Evolutionary conservation across 371 early-diverging fungal genomes (phyloP), one percentile per base, ranked within the genome.

Genomic region (Rhizopus delemar): DNA sequence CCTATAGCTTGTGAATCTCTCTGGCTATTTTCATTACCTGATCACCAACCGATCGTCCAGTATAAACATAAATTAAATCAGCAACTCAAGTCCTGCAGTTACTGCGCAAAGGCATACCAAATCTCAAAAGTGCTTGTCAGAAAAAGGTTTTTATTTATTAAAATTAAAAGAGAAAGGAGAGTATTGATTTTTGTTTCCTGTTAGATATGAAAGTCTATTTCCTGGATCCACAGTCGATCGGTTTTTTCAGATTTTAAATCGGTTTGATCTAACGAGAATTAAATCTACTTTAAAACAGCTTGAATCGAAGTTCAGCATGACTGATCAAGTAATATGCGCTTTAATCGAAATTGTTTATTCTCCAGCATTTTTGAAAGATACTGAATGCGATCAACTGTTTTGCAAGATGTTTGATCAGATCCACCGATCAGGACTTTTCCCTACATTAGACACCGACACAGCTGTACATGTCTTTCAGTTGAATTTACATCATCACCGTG

Each of bases 11-110:
- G 60, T 28, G 80, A 80, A 56, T 75, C 77, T 0, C 53, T 80
- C 3, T 76, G 77, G 77, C 41, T 80, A 3, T 80, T 80, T 38
- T 80, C 80, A 16, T 53, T 77, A 9, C 77, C 80, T 22, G 73
- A 69, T 36, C 73, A 77, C 46, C 72, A 71, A 2, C 66, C 70
- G 16, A 73, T 80, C 12, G 48, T 55, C n/a, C 54, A 74, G 31
- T 80, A 75, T 50, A 80, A 80, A 50, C 49, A 66, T 12, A 70
- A 67, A 48, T 64, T 80, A 3, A 57, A 70, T 43, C 34, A 45
- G 1, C 71, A 75, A 45, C 54, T 80, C 9, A 57, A 35, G 5
- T 41, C 51, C 4, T 80, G 81, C 41, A 65, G 54, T 2, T 8
- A 46, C 15, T 80, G 81, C 51, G 57, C 69, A 3, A 65, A 64